Conservation (phyloP, 2,329 filamentous ascomycete species). For the Nemania sp. region DNA sequence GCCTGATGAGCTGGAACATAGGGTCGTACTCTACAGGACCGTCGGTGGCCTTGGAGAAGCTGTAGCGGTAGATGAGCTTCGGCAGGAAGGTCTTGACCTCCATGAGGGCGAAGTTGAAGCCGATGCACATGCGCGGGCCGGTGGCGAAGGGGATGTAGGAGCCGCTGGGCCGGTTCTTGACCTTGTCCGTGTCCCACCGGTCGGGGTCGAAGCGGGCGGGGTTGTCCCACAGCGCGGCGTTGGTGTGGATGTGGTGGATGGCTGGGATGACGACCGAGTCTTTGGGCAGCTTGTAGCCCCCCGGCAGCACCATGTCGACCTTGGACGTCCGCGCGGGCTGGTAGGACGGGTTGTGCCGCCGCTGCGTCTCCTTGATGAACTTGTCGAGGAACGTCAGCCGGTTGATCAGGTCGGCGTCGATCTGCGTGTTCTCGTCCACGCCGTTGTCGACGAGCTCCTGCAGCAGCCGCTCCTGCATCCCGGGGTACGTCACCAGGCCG, state of each 20-base stretch:
- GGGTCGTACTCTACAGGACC: slow-evolving; percentile 62
- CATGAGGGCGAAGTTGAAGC: slow-evolving; percentile 66
- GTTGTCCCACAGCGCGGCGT: slow-evolving; percentile 61
- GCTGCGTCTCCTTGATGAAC: slow-evolving; percentile 65
- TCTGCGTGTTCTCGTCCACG: slow-evolving; percentile 48
- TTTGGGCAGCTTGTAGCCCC: slow-evolving; percentile 60
- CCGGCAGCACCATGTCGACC: slow-evolving; percentile 60
- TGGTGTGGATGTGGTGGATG: slow-evolving; percentile 57
- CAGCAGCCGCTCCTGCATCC: slow-evolving; percentile 59
- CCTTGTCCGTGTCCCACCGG: slow-evolving; percentile 59
- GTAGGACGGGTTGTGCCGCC: slow-evolving; percentile 63
- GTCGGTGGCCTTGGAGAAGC: slow-evolving; percentile 55
- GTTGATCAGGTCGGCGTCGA: slow-evolving; percentile 53
- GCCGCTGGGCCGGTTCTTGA: slow-evolving; percentile 53
- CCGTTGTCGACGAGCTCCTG: slow-evolving; percentile 61
- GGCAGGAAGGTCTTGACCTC: slow-evolving; percentile 64
- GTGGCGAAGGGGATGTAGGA: slow-evolving; percentile 63
- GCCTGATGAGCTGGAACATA: slow-evolving; percentile 61
- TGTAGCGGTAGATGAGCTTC: slow-evolving; percentile 63
- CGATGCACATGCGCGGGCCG: slow-evolving; percentile 63
- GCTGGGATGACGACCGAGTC: slow-evolving; percentile 59
- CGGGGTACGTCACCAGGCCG: slow-evolving; percentile 55
- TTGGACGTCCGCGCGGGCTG: slow-evolving; percentile 63
- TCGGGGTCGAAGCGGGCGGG: slow-evolving; percentile 62
- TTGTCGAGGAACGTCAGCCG: slow-evolving; percentile 58